Evolutionary conservation across 2,329 filamentous ascomycete genomes (phyloP), one percentile per base, ranked within the genome.

Genomic region (Bipolaris oryzae): DNA sequence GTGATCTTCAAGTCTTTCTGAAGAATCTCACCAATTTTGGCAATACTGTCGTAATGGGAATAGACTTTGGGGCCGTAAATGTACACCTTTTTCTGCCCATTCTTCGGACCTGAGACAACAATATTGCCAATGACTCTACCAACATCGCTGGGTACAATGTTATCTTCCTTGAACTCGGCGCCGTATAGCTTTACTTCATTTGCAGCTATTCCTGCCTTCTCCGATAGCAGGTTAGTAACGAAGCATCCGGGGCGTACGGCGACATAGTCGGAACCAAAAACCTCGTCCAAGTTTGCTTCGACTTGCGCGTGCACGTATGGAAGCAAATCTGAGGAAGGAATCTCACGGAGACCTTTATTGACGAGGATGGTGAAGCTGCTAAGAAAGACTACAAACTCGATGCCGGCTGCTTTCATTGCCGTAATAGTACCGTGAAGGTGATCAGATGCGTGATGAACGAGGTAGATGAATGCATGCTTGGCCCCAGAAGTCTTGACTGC

Each of bases 391-490:
- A 82, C 75, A 28, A 73, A 76, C 13, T 80, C 74, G 28, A 82
- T 71, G 0, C 82, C 82, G 1, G 74, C 74, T 11, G 66, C 61
- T 58, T 80, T 80, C 50, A 84, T 68, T 0, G 82, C 79, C 55
- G 71, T 60, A 49, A 82, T 61, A 13, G 74, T 73, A 6, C 66
- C 53, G 15, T 68, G 70, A 77, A 83, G 78, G 50, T 74, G 55
- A 58, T 82, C 79, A 1, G 62, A 10, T 0, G 68, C 55, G 37
- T 68, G 61, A n/a, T 69, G 61, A 5, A 73, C 63, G 2, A 74
- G 37, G 66, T 85, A 85, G 47, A 83, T 72, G 71, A 83, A 84
- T 1, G 81, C 82, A 10, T 67, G 63, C 43, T 75, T 81, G 13
- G 82, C 81, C 9, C 76, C 74, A 0, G 79, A 73, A 28, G 65